Conservation (phyloP, 805 yeast species). For the Barnettozyma vustinii region DNA sequence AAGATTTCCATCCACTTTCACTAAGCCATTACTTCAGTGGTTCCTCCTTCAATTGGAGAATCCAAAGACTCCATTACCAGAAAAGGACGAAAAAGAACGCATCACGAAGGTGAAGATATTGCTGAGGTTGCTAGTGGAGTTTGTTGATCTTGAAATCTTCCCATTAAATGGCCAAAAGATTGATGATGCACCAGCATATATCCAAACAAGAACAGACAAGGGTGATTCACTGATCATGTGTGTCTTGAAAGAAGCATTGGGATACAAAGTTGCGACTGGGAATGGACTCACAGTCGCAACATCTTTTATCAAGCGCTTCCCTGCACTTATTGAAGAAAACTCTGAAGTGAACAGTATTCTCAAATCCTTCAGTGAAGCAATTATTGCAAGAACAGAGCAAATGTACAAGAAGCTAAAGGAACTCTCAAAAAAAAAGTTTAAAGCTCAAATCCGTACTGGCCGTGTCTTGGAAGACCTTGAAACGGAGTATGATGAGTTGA, state of each 20-base stretch:
- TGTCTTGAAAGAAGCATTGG: constrained; percentile 40
- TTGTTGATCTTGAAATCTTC: constrained; percentile 53
- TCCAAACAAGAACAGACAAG: constrained; percentile 29
- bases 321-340: constrained; percentile 27
- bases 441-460: constrained; percentile 64
- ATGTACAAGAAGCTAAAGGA: constrained; percentile 33
- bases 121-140: constrained; percentile 50
- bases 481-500: constrained; percentile 28
- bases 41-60: constrained; percentile 37
- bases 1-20: constrained; percentile 52
- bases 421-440: constrained; percentile 37
- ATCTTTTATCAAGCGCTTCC: constrained; percentile 45
- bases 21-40: constrained; percentile 41
- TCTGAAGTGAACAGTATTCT: constrained; percentile 30
- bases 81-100: constrained; percentile 41
- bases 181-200: constrained; percentile 40
- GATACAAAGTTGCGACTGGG: constrained; percentile 34
- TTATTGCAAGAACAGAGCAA: constrained; percentile 31
- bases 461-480: constrained; percentile 38
- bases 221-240: constrained; percentile 36
- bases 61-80: constrained; percentile 27
- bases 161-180: constrained; percentile 36
- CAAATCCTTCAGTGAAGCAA: constrained; percentile 37
- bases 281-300: constrained; percentile 35
- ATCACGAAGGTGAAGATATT: constrained; percentile 40